Conservation (phyloP, 1,139 yeast species). For the Candida sanyaensis region DNA sequence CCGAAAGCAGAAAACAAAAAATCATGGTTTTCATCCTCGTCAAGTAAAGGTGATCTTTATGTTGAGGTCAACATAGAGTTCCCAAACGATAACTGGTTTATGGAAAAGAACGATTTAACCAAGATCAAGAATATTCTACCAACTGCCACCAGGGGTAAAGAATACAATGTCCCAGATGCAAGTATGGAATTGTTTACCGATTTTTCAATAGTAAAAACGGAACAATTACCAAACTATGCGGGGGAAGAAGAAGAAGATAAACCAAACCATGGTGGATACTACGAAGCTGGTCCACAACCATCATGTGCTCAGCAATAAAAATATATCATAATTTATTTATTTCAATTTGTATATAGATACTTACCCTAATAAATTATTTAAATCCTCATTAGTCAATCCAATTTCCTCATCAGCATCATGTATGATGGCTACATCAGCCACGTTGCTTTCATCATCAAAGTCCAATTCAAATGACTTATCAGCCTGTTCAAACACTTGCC, state of each 20-base stretch:
- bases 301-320: conserved; percentile 40
- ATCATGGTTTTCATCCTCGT: conserved; percentile 34
- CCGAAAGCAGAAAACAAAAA: conserved; percentile 49
- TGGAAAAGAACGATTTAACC: conserved; percentile 61
- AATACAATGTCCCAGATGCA: conserved; percentile 30
- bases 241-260: conserved; percentile 27
- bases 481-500: conserved; percentile 7
- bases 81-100: conserved; percentile 81
- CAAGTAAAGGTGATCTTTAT: conserved; percentile 69
- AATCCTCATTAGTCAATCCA: conserved; percentile 38
- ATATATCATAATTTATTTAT: neutral
- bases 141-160: conserved; percentile 27
- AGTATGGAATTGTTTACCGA: conserved; percentile 46
- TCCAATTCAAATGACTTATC: conserved; percentile 19
- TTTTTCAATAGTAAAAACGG: conserved; percentile 31
- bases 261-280: conserved; percentile 16
- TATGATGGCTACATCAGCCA: conserved; percentile 7
- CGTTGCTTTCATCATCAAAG: conserved; percentile 18
- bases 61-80: conserved; percentile 73
- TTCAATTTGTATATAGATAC: conserved; percentile 7
- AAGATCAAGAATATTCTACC: conserved; percentile 61
- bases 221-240: conserved; percentile 38
- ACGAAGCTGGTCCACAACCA: conserved; percentile 27
- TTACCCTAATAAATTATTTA: conserved; percentile 39
- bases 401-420: conserved; percentile 18